These are phyloP conservation scores for Cichorium intybus DNA, from an alignment of 140 eudicot species.

Conservation along the genomic window DNA sequence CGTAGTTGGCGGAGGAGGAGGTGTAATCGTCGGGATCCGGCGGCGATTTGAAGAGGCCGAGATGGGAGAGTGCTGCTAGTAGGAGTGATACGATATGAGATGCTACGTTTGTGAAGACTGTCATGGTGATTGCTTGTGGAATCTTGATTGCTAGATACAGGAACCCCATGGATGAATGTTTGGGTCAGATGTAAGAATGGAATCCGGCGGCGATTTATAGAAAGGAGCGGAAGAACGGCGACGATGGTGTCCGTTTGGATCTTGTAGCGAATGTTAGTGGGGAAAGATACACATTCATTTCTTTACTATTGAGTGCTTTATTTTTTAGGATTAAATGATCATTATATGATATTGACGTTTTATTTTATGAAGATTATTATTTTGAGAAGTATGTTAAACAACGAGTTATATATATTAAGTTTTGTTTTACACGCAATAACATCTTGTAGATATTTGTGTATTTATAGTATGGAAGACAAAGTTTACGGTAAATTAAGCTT, in stretches of 20 bases:
- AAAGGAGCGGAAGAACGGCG: neutral
- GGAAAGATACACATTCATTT: neutral
- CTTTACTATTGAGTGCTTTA: neutral
- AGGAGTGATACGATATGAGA: slow-evolving; percentile 30
- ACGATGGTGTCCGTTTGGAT: neutral
- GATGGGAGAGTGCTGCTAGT: slow-evolving; percentile 29
- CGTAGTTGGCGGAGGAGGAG: slow-evolving; percentile 23
- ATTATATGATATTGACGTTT: neutral
- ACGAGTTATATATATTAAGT: too few relatives aligned
- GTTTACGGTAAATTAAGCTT: too few relatives aligned
- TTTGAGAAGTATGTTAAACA: too few relatives aligned
- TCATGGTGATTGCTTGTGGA: slow-evolving; percentile 28
- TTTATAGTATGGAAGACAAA: too few relatives aligned
- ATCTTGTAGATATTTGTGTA: too few relatives aligned
- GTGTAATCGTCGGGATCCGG: slow-evolving; percentile 33
- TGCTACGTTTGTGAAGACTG: slow-evolving; percentile 27
- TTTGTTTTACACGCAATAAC: too few relatives aligned
- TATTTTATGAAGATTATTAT: neutral
- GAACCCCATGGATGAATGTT: slow-evolving; percentile 32
- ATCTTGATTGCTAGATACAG: slow-evolving; percentile 39
- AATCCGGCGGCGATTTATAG: neutral
- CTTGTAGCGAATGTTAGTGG: slow-evolving; percentile 9
- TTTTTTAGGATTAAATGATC: neutral
- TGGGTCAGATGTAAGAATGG: neutral
- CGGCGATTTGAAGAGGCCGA: slow-evolving; percentile 49